Percentiles rank a stretch among this genome's conserved stretches.
These are phyloP conservation scores for Leptographium procerum DNA, from an alignment of 2,329 filamentous ascomycete genomes.

Conservation along the genomic window DNA sequence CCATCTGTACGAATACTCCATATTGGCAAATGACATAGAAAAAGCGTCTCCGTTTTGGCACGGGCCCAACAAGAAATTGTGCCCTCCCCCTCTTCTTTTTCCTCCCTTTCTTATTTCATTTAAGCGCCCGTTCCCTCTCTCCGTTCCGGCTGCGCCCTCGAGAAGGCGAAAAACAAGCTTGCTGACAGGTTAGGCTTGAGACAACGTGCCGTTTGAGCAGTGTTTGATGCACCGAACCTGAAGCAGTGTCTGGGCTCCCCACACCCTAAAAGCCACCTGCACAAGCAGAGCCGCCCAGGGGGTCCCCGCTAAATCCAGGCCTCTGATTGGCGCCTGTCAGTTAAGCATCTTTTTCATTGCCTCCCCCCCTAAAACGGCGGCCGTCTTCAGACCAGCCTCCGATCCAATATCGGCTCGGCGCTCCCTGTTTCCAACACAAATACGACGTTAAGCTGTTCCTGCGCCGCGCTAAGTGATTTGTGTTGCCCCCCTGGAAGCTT, in stretches of 20 bases:
- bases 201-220: not conserved
- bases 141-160: no score
- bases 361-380: not conserved
- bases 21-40: no score
- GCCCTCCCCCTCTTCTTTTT: no score
- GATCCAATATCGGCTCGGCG: no score
- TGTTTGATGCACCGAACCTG: not conserved
- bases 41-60: no score
- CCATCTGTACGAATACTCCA: no score
- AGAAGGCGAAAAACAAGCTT: not conserved
- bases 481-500: not conserved
- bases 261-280: not conserved
- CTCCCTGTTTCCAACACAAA: not conserved
- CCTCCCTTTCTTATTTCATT: no score
- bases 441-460: not conserved
- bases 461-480: not conserved
- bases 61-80: no score
- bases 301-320: not conserved
- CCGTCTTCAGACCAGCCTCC: not conserved
- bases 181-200: no score
- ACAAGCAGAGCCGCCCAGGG: not conserved
- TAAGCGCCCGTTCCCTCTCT: no score
- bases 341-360: not conserved
- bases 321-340: not conserved
- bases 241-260: slow-evolving; percentile 8